Evolutionary conservation across 129 eudicot species (phyloP).

Genomic region (Glebionis coronaria): DNA sequence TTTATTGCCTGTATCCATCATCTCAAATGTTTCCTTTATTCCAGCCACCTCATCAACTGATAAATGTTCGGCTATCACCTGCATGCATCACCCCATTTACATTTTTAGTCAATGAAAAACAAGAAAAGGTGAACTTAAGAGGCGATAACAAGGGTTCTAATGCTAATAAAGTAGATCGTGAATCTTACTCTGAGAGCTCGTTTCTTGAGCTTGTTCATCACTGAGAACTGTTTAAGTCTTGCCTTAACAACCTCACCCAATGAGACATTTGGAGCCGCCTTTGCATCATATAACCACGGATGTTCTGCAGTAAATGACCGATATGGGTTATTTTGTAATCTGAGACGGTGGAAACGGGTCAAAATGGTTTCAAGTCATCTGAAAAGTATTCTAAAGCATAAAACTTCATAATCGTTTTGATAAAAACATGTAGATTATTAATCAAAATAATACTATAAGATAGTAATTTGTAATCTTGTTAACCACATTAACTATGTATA

Average conservation of each 20-base stretch:
- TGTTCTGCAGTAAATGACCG: slow-evolving; percentile 44
- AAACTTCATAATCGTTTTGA: neutral
- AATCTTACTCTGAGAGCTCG: slow-evolving; percentile 66
- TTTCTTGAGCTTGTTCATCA: slow-evolving; percentile 85
- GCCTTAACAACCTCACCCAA: slow-evolving; percentile 89
- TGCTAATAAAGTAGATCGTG: slow-evolving; percentile 4
- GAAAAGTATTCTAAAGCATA: neutral
- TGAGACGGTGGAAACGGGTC: neutral
- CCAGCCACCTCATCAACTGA: slow-evolving; percentile 72
- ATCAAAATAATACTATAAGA: too few relatives aligned
- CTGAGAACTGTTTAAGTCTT: slow-evolving; percentile 79
- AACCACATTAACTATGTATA: too few relatives aligned
- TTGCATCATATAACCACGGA: slow-evolving; percentile 69
- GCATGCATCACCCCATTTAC: slow-evolving; percentile 1
- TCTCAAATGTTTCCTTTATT: slow-evolving; percentile 66
- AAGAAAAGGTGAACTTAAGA: too few relatives aligned
- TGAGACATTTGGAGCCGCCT: slow-evolving; percentile 80
- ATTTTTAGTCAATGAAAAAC: too few relatives aligned
- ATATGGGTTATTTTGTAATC: too few relatives aligned
- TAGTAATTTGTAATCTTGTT: too few relatives aligned
- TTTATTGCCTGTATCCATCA: slow-evolving; percentile 64
- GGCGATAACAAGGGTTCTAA: too few relatives aligned
- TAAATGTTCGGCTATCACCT: slow-evolving; percentile 80
- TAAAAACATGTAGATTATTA: neutral
- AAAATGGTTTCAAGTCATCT: neutral